Percentiles rank a stretch among this genome's conserved stretches.
phyloP scores from a whole-genome alignment of 441 rosid genomes.

The Erodium trifolium region DNA sequence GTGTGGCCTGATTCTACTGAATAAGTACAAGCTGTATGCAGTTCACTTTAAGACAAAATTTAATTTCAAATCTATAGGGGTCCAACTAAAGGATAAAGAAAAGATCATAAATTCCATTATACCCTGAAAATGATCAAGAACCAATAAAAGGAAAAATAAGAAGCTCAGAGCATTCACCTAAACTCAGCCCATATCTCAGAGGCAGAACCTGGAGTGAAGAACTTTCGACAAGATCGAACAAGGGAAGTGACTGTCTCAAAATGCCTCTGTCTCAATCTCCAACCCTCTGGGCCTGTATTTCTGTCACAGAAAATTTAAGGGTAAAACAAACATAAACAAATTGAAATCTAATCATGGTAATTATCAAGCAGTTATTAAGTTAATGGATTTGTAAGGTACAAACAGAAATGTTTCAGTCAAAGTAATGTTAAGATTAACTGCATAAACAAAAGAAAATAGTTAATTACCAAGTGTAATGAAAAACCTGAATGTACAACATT shows the following conservation, averaged over 20 bases:
- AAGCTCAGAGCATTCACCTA: slow-evolving; percentile 40
- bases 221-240: slow-evolving; percentile 77
- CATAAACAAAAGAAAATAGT: not conserved
- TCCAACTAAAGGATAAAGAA: not conserved
- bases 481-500: not conserved
- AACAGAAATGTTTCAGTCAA: not conserved
- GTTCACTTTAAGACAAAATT: too few species aligned
- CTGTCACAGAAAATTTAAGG: slow-evolving; percentile 26
- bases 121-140: slow-evolving; percentile 15
- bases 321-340: not conserved
- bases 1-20: slow-evolving; percentile 1
- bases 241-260: slow-evolving; percentile 84
- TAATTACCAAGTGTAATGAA: slow-evolving; percentile 4
- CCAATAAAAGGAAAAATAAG: not conserved
- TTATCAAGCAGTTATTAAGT: slow-evolving; percentile 7
- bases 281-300: slow-evolving; percentile 98
- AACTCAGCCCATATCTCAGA: slow-evolving; percentile 96
- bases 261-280: slow-evolving; percentile 94
- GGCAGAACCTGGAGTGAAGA: slow-evolving; percentile 88
- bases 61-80: too few species aligned
- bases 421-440: not conserved
- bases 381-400: not conserved
- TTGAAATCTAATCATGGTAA: slow-evolving; percentile 6
- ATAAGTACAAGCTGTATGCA: not conserved
- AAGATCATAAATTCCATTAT: slow-evolving; percentile 4